A percentile compares a stretch with the other conserved stretches of the same genome.
Conservation (phyloP, 495 filamentous ascomycete genomes). For the Penicillium simplicissimum region DNA sequence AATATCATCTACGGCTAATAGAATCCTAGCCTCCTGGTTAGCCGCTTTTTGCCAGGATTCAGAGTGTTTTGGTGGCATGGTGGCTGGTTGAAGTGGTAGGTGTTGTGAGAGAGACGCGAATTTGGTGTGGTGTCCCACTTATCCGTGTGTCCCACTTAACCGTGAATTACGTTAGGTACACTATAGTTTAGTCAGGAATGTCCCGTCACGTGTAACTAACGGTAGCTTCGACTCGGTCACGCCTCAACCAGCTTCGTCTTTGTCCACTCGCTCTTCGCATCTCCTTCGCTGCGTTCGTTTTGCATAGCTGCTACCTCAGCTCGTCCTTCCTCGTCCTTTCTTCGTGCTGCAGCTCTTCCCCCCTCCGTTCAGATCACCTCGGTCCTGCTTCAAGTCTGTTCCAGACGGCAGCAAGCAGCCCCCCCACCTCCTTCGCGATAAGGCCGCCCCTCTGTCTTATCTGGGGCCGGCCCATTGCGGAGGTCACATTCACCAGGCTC, state of each 20-base stretch:
- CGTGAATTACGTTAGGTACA: too few relatives aligned
- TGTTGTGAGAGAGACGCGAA: too few relatives aligned
- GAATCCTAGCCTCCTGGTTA: too few relatives aligned
- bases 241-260: slow-evolving; percentile 2
- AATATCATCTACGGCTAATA: too few relatives aligned
- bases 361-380: slow-evolving; percentile 6
- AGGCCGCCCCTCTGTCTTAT: slow-evolving; percentile 20
- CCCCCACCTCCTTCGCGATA: slow-evolving; percentile 4
- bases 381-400: slow-evolving; percentile 5
- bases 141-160: too few relatives aligned
- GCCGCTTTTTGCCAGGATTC: too few relatives aligned
- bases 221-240: neutral
- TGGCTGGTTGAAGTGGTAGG: too few relatives aligned
- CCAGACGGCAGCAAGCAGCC: slow-evolving; percentile 7
- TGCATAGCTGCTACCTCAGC: neutral
- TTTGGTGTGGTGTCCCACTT: too few relatives aligned
- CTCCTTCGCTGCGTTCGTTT: slow-evolving; percentile 4
- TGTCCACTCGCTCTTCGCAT: neutral
- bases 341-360: neutral
- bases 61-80: too few relatives aligned
- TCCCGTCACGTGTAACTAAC: slow-evolving; percentile 18
- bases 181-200: slow-evolving; percentile 1
- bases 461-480: slow-evolving; percentile 12
- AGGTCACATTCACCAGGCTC: slow-evolving; percentile 6
- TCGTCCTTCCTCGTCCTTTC: neutral